Evolutionary conservation across 805 yeast genomes (phyloP).

Genomic region (Huiozyma sinensis): DNA sequence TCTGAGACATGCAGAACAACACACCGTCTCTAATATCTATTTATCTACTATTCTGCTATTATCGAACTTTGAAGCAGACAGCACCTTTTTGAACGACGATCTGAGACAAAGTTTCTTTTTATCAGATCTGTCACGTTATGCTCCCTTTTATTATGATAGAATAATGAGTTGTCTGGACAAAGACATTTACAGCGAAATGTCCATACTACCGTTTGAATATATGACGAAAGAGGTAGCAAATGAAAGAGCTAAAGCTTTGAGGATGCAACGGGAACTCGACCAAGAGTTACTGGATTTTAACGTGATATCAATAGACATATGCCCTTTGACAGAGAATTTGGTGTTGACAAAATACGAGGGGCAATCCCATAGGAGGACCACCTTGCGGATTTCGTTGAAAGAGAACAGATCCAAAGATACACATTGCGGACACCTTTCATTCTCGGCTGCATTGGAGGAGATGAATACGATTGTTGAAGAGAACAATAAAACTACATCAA

Average conservation of each 20-base stretch:
- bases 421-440: constrained; percentile 34
- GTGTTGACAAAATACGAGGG: constrained; percentile 38
- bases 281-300: constrained; percentile 8
- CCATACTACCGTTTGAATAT: constrained; percentile 4
- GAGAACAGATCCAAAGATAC: constrained; percentile 37
- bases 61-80: constrained; percentile 9
- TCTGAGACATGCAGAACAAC: constrained; percentile 11
- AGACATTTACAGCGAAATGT: constrained; percentile 8
- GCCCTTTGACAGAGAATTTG: constrained; percentile 48
- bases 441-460: constrained; percentile 36
- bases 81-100: background rate
- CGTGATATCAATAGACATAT: constrained; percentile 49
- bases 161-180: constrained; percentile 9
- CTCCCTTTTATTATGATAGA: constrained; percentile 19
- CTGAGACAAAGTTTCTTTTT: constrained; percentile 8
- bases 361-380: constrained; percentile 30
- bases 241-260: constrained; percentile 2
- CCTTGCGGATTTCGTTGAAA: constrained; percentile 49
- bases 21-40: constrained; percentile 13
- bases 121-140: constrained; percentile 12
- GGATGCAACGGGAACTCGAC: constrained; percentile 5
- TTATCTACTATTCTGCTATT: constrained; percentile 14
- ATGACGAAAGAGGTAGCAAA: background rate
- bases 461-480: constrained; percentile 42
- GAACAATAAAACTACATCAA: constrained; percentile 53